phyloP scores from a whole-genome alignment of 2,329 filamentous ascomycete species.

The Aspergillus sp. region DNA sequence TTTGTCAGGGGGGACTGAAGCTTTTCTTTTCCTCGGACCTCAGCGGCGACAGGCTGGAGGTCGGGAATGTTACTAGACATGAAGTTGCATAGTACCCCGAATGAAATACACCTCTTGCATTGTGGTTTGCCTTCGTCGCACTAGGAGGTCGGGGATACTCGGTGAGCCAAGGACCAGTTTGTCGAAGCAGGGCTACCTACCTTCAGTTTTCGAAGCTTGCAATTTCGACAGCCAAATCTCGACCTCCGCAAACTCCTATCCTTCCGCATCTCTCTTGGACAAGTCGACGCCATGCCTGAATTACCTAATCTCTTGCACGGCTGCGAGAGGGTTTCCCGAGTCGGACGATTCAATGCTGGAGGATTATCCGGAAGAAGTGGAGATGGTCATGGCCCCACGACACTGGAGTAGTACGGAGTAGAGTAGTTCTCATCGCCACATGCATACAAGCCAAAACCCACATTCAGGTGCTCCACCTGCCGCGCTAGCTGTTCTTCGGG shows the following conservation, averaged over 20 bases:
- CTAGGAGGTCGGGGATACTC: slow-evolving; percentile 23
- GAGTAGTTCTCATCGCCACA: not conserved
- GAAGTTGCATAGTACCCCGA: slow-evolving; percentile 48
- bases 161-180: slow-evolving; percentile 7
- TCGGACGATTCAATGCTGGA: not conserved
- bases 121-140: slow-evolving; percentile 48
- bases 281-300: not conserved
- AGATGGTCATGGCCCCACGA: not conserved
- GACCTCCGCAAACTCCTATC: slow-evolving; percentile 32
- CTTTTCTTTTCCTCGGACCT: slow-evolving; percentile 15
- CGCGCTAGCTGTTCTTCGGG: slow-evolving; percentile 21
- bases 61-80: slow-evolving; percentile 30
- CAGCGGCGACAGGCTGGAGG: slow-evolving; percentile 33
- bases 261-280: not conserved
- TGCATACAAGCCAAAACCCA: not conserved
- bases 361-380: not conserved
- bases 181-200: slow-evolving; percentile 23
- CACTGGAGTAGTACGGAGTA: not conserved
- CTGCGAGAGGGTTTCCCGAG: too few relatives aligned
- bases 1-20: slow-evolving; percentile 24
- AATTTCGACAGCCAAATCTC: slow-evolving; percentile 50
- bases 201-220: slow-evolving; percentile 52
- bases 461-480: slow-evolving; percentile 10
- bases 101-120: slow-evolving; percentile 44
- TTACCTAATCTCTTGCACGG: not conserved